Conservation (phyloP, 257 asterid species). For the Paulownia fortunei region DNA sequence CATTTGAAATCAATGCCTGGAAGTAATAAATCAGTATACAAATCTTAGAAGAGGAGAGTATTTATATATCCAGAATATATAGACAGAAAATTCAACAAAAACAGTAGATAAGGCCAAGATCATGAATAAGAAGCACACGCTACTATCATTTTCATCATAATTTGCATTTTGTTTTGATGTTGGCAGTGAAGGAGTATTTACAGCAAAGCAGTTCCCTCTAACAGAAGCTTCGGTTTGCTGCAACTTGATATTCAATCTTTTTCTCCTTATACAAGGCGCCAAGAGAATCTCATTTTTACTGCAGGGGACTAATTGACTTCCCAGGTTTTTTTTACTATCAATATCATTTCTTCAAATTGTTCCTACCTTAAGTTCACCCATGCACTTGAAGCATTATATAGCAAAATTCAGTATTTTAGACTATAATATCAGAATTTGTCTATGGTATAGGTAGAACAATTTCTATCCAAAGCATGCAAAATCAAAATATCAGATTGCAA, state of each 20-base stretch:
- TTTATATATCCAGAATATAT: neutral
- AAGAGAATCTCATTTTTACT: neutral
- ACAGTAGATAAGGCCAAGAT: slow-evolving; percentile 14
- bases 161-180: neutral
- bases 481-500: slow-evolving; percentile 6
- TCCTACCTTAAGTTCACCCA: slow-evolving; percentile 2
- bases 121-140: neutral
- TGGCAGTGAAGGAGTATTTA: neutral
- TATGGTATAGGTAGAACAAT: slow-evolving; percentile 2
- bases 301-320: neutral
- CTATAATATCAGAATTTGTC: neutral
- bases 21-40: slow-evolving; percentile 31
- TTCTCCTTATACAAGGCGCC: slow-evolving; percentile 10
- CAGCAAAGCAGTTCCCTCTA: neutral
- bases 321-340: neutral
- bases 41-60: slow-evolving; percentile 1
- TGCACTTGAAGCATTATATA: neutral
- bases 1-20: slow-evolving; percentile 73
- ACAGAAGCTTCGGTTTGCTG: slow-evolving; percentile 21
- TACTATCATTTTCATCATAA: neutral
- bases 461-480: neutral
- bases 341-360: neutral
- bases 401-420: neutral
- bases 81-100: slow-evolving; percentile 15
- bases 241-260: neutral